Percentiles rank a stretch among this genome's conserved stretches.
Evolutionary conservation across 805 yeast species (phyloP).

Genomic region (Nakazawaea wickerhamii): DNA sequence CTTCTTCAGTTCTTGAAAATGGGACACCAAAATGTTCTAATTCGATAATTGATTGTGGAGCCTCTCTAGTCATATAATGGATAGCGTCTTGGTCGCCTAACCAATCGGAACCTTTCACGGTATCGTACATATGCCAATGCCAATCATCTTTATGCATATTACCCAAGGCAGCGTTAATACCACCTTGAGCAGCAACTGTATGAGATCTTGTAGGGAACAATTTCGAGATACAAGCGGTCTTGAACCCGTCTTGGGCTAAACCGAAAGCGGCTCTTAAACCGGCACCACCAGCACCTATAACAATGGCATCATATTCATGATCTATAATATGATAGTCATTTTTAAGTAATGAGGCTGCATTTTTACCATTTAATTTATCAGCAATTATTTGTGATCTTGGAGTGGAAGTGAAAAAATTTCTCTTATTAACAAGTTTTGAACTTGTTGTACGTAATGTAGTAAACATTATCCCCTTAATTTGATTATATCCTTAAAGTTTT

Average conservation of each 20-base stretch:
- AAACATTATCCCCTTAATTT: constrained; percentile 1
- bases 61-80: constrained; percentile 98
- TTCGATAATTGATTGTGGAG: constrained; percentile 92
- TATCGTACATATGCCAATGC: constrained; percentile 99
- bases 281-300: constrained; percentile 99
- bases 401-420: constrained; percentile 26
- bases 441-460: constrained; percentile 5
- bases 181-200: constrained; percentile 99
- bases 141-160: constrained; percentile 98
- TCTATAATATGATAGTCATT: constrained; percentile 87
- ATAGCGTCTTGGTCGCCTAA: constrained; percentile 99
- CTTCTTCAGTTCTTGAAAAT: constrained; percentile 93
- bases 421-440: constrained; percentile 14
- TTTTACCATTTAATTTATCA: constrained; percentile 38
- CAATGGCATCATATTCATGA: constrained; percentile 97
- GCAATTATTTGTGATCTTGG: constrained; percentile 27
- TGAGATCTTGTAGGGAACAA: constrained; percentile 98
- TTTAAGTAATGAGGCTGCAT: constrained; percentile 48
- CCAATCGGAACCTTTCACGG: constrained; percentile 99
- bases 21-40: constrained; percentile 98
- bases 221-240: constrained; percentile 96
- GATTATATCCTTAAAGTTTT: neutral
- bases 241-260: constrained; percentile 92
- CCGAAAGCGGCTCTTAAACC: constrained; percentile 99
- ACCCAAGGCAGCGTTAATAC: constrained; percentile 97